Base-by-base conservation (phyloP, 495 filamentous ascomycete species). In the Penicillium mononematosum region DNA sequence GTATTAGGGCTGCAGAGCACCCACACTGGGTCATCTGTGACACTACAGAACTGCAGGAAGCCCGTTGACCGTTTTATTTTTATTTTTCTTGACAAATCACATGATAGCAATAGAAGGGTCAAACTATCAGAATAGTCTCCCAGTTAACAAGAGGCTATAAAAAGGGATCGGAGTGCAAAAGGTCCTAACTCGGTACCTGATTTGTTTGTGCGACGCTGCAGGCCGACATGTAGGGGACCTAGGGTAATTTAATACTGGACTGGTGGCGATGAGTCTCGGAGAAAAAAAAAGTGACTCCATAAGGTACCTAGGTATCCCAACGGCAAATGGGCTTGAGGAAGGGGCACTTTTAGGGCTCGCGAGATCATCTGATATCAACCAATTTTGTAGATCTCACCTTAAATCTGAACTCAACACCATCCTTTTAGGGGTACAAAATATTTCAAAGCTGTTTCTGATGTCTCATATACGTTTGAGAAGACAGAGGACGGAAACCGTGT, bases 161-260 rank as follows among this genome's bases (percentile, higher is more conserved):
- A 39, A 39, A n/a, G 31, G 19, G 25, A 12, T 4, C 8, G 3
- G 20, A 31, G 52, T 43, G 39, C 31, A 22, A 45, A 38, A 45
- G 42, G 22, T 46, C 56, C 45, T 60, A 55, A 55, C 50, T 65
- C 58, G 50, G 60, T 66, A 63, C 65, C 65, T 66, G 62, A 68
- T 61, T 44, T 53, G 56, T 59, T 59, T 55, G 63, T 68, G 49
- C 50, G 41, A 68, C 65, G 49, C 39, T 58, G 44, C 42, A 51
- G 45, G 32, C 38, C 45, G 49, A 50, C 6, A 53, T 46, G 17
- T 50, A 64, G 46, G 58, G 53, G 50, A 50, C 17, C 29, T 56
- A 45, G 54, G 25, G 42, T 48, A 20, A 59, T 66, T 68, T 34
- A 11, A 53, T 54, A 55, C 48, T 31, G 34, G 58, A 55, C 62